phyloP scores from a whole-genome alignment of 192 early-diverging fungal species.

The Backusella sp. region DNA sequence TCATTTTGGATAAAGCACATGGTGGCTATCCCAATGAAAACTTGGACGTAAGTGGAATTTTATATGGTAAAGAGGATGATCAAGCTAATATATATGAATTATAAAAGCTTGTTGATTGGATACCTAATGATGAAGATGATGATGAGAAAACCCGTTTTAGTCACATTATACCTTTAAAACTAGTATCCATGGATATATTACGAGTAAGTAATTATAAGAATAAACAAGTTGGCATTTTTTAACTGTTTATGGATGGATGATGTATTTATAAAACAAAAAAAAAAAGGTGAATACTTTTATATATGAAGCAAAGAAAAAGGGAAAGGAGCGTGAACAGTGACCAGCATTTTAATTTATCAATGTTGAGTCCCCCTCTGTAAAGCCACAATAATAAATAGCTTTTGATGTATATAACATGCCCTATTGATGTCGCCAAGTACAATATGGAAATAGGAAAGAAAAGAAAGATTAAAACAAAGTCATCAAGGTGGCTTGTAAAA shows the following conservation, averaged over 20 bases:
- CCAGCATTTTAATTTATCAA: not conserved
- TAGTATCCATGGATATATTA: slow-evolving; percentile 4
- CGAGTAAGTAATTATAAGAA: not conserved
- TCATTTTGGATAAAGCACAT: not conserved
- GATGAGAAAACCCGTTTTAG: not conserved
- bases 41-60: not conserved
- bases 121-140: not conserved
- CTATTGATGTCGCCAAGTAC: too few relatives aligned
- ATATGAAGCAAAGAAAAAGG: not conserved
- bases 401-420: not conserved
- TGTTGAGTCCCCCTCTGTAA: not conserved
- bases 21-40: not conserved
- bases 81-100: not conserved
- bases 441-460: too few relatives aligned
- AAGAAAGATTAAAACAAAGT: too few relatives aligned
- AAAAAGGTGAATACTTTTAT: not conserved
- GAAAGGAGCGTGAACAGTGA: not conserved
- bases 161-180: not conserved
- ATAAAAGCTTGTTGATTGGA: not conserved
- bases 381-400: not conserved
- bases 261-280: too few relatives aligned
- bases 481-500: too few relatives aligned
- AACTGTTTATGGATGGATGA: too few relatives aligned
- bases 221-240: not conserved
- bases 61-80: not conserved